Conservation (phyloP, 2,329 filamentous ascomycete genomes). For the Fusarium sp. region DNA sequence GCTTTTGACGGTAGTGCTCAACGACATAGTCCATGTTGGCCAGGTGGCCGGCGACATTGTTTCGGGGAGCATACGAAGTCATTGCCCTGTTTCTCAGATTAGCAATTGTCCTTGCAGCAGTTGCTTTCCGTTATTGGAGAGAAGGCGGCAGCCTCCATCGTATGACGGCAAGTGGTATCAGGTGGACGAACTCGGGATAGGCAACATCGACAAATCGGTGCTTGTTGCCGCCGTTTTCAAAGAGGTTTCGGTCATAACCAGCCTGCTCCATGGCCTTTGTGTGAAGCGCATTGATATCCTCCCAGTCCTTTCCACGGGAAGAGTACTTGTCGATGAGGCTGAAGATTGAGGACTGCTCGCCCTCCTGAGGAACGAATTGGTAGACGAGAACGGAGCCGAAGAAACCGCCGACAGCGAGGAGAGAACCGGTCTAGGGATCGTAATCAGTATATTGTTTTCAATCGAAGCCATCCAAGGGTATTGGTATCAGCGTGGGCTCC, state of each 20-base stretch:
- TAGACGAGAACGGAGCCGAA: constrained; percentile 57
- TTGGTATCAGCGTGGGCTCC: background rate
- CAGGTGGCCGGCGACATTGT: constrained; percentile 63
- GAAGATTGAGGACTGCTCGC: constrained; percentile 57
- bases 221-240: constrained; percentile 54
- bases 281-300: constrained; percentile 61
- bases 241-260: constrained; percentile 64
- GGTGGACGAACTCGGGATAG: constrained; percentile 64
- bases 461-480: background rate
- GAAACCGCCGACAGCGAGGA: constrained; percentile 55
- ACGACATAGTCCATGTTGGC: constrained; percentile 64
- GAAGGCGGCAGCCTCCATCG: background rate
- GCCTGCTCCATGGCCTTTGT: constrained; percentile 63
- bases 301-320: constrained; percentile 59
- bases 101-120: constrained; percentile 12
- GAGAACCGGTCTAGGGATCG: constrained; percentile 56
- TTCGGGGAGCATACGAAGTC: constrained; percentile 57
- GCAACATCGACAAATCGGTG: constrained; percentile 60
- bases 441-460: constrained; percentile 19
- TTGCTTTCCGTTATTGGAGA: background rate
- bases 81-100: constrained; percentile 53
- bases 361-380: constrained; percentile 59
- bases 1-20: constrained; percentile 64
- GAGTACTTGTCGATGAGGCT: constrained; percentile 57
- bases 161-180: background rate